These are phyloP conservation scores for Fusarium sp. DNA, from an alignment of 2,329 filamentous ascomycete species.

Conservation along the genomic window DNA sequence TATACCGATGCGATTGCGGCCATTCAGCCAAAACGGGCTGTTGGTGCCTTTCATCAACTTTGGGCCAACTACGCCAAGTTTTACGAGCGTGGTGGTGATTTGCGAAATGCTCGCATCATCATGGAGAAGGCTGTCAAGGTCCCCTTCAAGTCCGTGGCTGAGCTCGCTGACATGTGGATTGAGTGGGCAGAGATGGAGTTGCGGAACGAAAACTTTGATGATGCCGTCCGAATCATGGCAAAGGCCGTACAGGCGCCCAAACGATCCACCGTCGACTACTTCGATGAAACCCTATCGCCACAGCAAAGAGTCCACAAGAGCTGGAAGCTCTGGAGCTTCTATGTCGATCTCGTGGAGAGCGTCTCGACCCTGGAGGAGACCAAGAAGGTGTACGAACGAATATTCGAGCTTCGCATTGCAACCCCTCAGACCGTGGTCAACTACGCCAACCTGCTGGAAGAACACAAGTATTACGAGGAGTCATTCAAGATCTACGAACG, in stretches of 20 bases:
- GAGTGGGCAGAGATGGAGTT: conserved; percentile 99
- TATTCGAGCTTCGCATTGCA: conserved; percentile 97
- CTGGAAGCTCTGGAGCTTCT: conserved; percentile 99
- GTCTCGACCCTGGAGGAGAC: conserved; percentile 93
- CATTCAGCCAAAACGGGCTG: conserved; percentile 92
- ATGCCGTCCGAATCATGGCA: conserved; percentile 94
- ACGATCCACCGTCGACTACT: conserved; percentile 98
- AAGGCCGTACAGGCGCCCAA: conserved; percentile 98
- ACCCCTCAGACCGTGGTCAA: conserved; percentile 99
- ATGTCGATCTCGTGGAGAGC: conserved; percentile 96
- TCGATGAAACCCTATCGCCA: conserved; percentile 92
- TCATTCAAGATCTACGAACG: conserved; percentile 98
- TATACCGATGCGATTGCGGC: conserved; percentile 95
- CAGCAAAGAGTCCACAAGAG: conserved; percentile 98
- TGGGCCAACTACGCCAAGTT: conserved; percentile 98
- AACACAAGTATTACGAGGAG: conserved; percentile 95
- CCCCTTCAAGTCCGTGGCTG: conserved; percentile 96
- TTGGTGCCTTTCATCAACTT: conserved; percentile 92
- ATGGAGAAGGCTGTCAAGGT: conserved; percentile 99
- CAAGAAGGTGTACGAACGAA: conserved; percentile 93
- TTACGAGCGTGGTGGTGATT: conserved; percentile 88
- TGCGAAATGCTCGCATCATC: conserved; percentile 88
- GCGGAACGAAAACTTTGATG: conserved; percentile 94
- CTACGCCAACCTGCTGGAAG: conserved; percentile 94
- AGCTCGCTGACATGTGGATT: conserved; percentile 98